Base-by-base conservation (phyloP, 2,329 filamentous ascomycete species). In the Colletotrichum endophyticum region DNA sequence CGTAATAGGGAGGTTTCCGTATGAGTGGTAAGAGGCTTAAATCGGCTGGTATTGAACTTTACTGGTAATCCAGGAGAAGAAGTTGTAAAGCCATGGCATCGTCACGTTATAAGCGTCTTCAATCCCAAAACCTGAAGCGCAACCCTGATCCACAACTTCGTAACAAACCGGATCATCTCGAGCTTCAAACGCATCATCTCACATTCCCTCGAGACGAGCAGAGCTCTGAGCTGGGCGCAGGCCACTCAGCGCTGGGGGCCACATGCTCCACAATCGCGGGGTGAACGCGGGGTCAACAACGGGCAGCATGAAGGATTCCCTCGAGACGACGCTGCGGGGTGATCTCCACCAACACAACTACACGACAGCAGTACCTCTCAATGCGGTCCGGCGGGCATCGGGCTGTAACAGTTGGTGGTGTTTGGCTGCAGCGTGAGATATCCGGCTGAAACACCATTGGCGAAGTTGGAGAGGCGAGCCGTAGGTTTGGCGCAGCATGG, bases 281-380 rank as follows among this genome's bases (percentile, higher is more conserved):
- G 61, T 53, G 49, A 75, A 8, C n/a, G 32, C 39, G 62, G 57
- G 36, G 32, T 19, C 25, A 12, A n/a, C 6, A n/a, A 19, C 39
- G 19, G 16, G 11, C 44, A 53, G 1, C 56, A 32, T 61, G 53
- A 32, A 13, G 22, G 4, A 32, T 72, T 36, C 73, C 73, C 73
- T 75, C 73, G 73, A 72, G 73, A 67, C 73, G 73, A 72, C 34
- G 28, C 49, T 71, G 72, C 67, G 72, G 67, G 72, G 72, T 22
- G 34, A 66, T 75, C 72, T 71, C 72, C 72, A 75, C 66, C n/a
- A 30, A 64, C 27, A 53, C 68, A 62, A 5, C 28, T 2, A 30
- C 27, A 67, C 44, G 15, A 19, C 56, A 59, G 15, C 25, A 7
- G n/a, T 16, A 3, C 8, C 22, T 59, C 22, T 27, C 22, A 59